These are phyloP conservation scores for Saccharomycopsis phalli DNA, from an alignment of 1,139 yeast species.

Conservation along the genomic window DNA sequence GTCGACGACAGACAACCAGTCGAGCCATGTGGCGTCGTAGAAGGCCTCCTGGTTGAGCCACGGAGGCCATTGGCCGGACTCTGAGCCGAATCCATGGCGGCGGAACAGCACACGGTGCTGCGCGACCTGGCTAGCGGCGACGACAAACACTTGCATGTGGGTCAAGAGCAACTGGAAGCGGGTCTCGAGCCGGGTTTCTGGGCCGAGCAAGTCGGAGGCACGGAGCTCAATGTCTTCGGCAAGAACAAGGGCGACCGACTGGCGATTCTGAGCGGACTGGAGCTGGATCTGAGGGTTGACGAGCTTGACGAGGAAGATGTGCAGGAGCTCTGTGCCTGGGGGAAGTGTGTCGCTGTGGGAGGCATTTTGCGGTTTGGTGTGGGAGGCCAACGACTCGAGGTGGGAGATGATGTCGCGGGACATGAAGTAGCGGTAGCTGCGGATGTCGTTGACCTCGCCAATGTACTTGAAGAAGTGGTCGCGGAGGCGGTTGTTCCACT, in stretches of 20 bases:
- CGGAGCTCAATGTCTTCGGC: constrained; percentile 65
- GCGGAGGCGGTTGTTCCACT: constrained; percentile 60
- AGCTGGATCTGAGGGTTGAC: constrained; percentile 84
- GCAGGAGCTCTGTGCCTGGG: constrained; percentile 34
- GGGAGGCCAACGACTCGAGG: constrained; percentile 13
- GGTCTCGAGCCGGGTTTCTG: constrained; percentile 46
- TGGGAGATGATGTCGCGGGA: constrained; percentile 15
- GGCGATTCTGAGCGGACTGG: constrained; percentile 53
- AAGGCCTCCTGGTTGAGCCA: constrained; percentile 53
- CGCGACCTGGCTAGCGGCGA: constrained; percentile 43
- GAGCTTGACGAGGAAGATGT: constrained; percentile 61
- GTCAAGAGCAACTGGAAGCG: constrained; percentile 56
- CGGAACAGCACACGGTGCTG: constrained; percentile 33
- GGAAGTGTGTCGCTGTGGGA: constrained; percentile 24
- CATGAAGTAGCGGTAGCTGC: constrained; percentile 16
- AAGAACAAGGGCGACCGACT: constrained; percentile 56
- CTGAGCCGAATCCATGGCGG: constrained; percentile 13
- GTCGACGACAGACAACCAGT: constrained; percentile 23
- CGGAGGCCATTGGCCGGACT: constrained; percentile 58
- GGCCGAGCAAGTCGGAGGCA: constrained; percentile 38
- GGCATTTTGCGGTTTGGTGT: no score
- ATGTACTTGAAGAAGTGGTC: constrained; percentile 34
- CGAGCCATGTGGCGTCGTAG: constrained; percentile 41
- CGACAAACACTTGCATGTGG: constrained; percentile 64
- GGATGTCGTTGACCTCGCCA: constrained; percentile 4